phyloP scores from a whole-genome alignment of 2,329 filamentous ascomycete genomes.

The Pseudogymnoascus sp. region DNA sequence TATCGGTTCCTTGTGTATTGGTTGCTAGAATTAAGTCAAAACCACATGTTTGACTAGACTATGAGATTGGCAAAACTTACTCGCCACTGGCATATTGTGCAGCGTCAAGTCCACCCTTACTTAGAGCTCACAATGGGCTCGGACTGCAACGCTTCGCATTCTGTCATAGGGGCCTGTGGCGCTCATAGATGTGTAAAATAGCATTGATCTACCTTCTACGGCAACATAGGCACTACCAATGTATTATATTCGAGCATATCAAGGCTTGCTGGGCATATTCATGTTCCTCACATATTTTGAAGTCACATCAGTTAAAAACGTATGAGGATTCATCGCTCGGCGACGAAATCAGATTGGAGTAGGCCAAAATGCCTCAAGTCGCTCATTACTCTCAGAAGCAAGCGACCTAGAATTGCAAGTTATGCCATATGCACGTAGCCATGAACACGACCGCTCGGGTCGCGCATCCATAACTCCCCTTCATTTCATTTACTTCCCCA shows the following conservation, averaged over 20 bases:
- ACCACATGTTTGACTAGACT: not conserved
- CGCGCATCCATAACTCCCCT: not conserved
- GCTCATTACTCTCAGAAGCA: not conserved
- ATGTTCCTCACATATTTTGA: not conserved
- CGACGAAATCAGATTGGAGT: not conserved
- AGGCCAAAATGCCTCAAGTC: not conserved
- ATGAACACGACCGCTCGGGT: not conserved
- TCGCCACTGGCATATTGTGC: not conserved
- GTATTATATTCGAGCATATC: not conserved
- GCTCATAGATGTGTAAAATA: not conserved
- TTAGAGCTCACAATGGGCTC: not conserved
- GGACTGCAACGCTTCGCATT: not conserved
- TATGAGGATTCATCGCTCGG: not conserved
- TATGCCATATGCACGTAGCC: not conserved
- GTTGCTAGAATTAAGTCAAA: not conserved
- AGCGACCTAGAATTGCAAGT: not conserved
- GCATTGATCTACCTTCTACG: not conserved
- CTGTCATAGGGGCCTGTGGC: not conserved
- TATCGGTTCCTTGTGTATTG: not conserved
- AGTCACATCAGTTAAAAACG: not conserved
- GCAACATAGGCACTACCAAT: not conserved
- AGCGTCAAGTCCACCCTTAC: not conserved
- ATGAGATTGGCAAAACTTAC: not conserved
- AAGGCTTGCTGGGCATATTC: not conserved
- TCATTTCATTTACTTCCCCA: not conserved